Conservation (phyloP, 164 flowering plant genomes). For the Berberis thunbergii region DNA sequence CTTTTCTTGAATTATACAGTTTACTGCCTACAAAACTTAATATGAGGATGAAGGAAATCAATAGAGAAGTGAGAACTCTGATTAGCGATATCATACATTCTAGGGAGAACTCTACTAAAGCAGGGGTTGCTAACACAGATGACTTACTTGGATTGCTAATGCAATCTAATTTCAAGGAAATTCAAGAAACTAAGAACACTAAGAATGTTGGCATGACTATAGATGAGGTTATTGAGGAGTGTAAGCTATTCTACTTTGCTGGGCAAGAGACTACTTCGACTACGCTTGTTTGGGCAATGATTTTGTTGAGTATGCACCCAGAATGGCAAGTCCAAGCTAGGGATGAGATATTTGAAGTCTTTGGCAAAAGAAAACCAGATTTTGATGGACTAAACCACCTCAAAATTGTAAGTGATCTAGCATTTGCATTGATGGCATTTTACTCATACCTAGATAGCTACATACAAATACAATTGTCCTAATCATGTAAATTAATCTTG, state of each 20-base stretch:
- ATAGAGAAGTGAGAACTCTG: slow-evolving; percentile 6
- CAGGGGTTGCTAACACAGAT: slow-evolving; percentile 10
- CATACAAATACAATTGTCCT: not conserved
- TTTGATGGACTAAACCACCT: slow-evolving; percentile 15
- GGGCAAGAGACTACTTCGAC: slow-evolving; percentile 11
- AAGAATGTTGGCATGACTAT: slow-evolving; percentile 8
- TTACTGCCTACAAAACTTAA: slow-evolving; percentile 21
- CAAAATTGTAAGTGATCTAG: slow-evolving; percentile 15
- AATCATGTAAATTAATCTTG: not conserved
- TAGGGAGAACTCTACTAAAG: slow-evolving; percentile 11
- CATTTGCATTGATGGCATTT: not conserved
- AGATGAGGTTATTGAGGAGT: slow-evolving; percentile 15
- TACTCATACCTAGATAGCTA: too few species aligned
- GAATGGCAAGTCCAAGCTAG: slow-evolving; percentile 12
- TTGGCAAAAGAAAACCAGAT: slow-evolving; percentile 8
- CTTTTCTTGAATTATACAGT: slow-evolving; percentile 6
- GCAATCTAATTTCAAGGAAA: slow-evolving; percentile 13
- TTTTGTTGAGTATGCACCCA: slow-evolving; percentile 11
- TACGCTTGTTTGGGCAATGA: slow-evolving; percentile 14
- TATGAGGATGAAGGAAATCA: slow-evolving; percentile 11
- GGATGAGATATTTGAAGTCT: slow-evolving; percentile 11
- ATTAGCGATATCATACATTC: slow-evolving; percentile 9
- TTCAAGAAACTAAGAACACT: not conserved
- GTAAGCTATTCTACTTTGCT: slow-evolving; percentile 19
- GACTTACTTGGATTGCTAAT: slow-evolving; percentile 15